Evolutionary conservation across 2,329 filamentous ascomycete species (phyloP).

Genomic region (Malbranchea zuffiana): DNA sequence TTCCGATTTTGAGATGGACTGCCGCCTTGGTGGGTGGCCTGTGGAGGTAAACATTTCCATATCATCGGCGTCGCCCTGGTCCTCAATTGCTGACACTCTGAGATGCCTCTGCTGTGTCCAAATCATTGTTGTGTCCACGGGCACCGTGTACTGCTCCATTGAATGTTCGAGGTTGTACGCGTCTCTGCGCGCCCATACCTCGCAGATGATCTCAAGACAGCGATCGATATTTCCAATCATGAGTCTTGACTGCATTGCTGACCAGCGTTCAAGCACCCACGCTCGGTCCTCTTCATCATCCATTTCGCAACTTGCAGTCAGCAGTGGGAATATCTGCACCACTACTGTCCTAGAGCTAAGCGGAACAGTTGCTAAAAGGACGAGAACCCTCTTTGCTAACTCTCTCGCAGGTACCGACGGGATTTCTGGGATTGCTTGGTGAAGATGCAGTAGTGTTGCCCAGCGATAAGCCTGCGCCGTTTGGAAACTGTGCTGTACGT

Average conservation of each 20-base stretch:
- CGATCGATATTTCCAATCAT: constrained; percentile 58
- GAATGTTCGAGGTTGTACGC: constrained; percentile 36
- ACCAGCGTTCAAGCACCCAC: constrained; percentile 56
- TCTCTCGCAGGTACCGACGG: constrained; percentile 47
- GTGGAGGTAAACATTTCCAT: not conserved
- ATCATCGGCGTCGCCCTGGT: no score
- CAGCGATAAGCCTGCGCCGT: constrained; percentile 58
- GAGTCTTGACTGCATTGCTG: constrained; percentile 49
- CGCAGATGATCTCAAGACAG: constrained; percentile 52
- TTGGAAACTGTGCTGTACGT: constrained; percentile 53
- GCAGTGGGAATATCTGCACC: constrained; percentile 58
- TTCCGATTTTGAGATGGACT: constrained; percentile 1
- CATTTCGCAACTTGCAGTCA: constrained; percentile 57
- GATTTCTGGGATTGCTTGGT: constrained; percentile 58
- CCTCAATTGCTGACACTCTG: constrained; percentile 4
- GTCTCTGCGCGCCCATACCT: constrained; percentile 57
- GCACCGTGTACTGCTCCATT: constrained; percentile 17
- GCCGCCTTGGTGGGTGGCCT: not conserved
- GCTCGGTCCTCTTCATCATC: constrained; percentile 48
- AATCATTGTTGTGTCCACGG: constrained; percentile 17
- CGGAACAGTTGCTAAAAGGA: constrained; percentile 53
- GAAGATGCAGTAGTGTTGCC: constrained; percentile 55
- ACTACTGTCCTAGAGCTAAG: constrained; percentile 52
- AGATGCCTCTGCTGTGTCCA: not conserved
- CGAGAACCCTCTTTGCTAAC: constrained; percentile 51